A percentile compares a stretch with the other conserved stretches of the same genome.
Evolutionary conservation across 169 alveolate species (phyloP).

Genomic region (Amoebophrya sp.): DNA sequence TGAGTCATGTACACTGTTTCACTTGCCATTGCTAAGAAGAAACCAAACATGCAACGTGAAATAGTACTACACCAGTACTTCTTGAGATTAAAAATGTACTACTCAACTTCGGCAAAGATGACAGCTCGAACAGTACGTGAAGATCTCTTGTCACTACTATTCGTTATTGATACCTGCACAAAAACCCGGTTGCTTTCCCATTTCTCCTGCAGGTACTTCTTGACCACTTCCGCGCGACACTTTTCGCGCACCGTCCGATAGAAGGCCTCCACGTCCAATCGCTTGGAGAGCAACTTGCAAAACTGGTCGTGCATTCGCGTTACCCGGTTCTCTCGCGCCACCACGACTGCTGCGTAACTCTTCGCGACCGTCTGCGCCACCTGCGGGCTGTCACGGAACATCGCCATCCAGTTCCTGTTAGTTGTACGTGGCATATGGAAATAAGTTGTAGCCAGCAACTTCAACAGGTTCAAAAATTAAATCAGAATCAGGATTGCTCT

Average conservation of each 20-base stretch:
- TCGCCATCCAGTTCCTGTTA: neutral
- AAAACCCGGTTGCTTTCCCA: neutral
- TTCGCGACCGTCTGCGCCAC: neutral
- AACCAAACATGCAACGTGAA: no score
- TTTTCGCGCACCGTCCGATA: neutral
- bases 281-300: neutral
- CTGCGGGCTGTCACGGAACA: slow-evolving; percentile 2
- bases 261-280: neutral
- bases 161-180: neutral
- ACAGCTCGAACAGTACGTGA: no score
- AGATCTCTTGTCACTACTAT: no score
- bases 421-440: no score
- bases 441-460: no score
- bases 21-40: no score
- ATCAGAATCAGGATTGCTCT: neutral
- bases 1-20: no score
- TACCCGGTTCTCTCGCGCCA: neutral
- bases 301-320: neutral
- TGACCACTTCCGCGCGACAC: neutral
- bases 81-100: no score
- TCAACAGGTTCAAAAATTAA: no score
- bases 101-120: no score
- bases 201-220: neutral
- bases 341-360: neutral
- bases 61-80: no score